Evolutionary conservation across 176 grass and related monocot species (phyloP), one percentile per base, ranked within the genome.

Genomic region (Tuctoria greenei): DNA sequence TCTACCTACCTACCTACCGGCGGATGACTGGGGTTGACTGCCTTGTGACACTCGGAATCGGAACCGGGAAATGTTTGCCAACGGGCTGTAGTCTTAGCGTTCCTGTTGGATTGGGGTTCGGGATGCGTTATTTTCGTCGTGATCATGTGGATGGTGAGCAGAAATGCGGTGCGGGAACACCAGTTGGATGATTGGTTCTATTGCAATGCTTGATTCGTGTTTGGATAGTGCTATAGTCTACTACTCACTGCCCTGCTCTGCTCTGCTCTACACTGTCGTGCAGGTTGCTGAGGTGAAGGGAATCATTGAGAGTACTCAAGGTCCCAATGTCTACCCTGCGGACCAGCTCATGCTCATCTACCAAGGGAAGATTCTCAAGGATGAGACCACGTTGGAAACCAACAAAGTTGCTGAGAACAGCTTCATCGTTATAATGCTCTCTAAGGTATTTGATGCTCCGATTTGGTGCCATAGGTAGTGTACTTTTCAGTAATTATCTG

Each of bases 361-460:
- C 82, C 89, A 95, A 80, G 96, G 96, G 14, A 99, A 95, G 72
- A 89, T 99, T 76, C 87, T 99, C 47, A 99, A 99, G 89, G 96
- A 99, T 79, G 92, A 99, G 44, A 99, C 92, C 61, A 92, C 96
- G 15, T 50, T 99, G 61, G 92, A 88, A 51, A 64, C 83, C 49
- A 95, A 99, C 66, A 95, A 88, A 59, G 92, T 99, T 82, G 89
- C 58, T 1, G 96, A 99, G 66, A 88, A 86, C 77, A 90, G 76
- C 82, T 99, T 99, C 81, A 69, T 99, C 57, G 96, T 99, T 75
- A 83, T 99, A 72, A 99, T 99, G 96, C 60, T 99, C 38, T 88
- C 89, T 38, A 99, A 99, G 96, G 96, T 99, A 92, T 71, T 42
- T 57, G 17, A 61, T 56, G 28, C 8, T 57, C 46, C 64, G 5